phyloP scores from a whole-genome alignment of 371 early-diverging fungal genomes.

The Lichtheimia ramosa region DNA sequence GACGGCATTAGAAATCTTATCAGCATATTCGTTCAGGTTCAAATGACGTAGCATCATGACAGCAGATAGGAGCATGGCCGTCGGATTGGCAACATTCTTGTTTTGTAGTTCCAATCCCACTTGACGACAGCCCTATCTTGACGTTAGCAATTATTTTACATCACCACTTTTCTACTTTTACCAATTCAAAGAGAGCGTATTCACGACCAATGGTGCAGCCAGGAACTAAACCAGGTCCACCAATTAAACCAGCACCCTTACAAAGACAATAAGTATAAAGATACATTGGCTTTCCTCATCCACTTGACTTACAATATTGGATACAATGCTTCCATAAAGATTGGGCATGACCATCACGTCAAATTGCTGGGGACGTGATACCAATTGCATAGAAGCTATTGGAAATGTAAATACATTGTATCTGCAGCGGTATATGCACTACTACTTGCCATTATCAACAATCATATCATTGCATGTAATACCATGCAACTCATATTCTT shows the following conservation, averaged over 20 bases:
- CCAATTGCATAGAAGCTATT: constrained; percentile 88
- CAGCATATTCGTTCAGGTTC: constrained; percentile 76
- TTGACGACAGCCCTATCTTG: constrained; percentile 82
- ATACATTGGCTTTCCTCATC: not conserved
- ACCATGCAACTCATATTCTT: constrained; percentile 85
- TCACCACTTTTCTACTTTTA: constrained; percentile 19
- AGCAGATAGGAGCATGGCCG: constrained; percentile 90
- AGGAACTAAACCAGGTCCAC: constrained; percentile 93
- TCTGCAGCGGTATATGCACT: too few relatives aligned
- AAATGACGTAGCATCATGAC: constrained; percentile 98
- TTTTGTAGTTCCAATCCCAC: constrained; percentile 92
- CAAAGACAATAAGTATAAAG: not conserved
- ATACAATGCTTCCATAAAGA: constrained; percentile 96
- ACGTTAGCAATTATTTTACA: too few relatives aligned
- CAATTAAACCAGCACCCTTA: constrained; percentile 90
- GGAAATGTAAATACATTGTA: too few relatives aligned
- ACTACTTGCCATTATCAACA: constrained; percentile 89
- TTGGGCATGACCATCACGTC: constrained; percentile 98
- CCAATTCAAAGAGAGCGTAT: constrained; percentile 95
- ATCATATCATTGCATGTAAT: constrained; percentile 96
- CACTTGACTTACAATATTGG: constrained; percentile 77
- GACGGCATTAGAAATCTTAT: constrained; percentile 82
- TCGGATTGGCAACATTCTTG: constrained; percentile 89
- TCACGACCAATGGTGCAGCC: constrained; percentile 96
- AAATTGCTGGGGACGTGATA: constrained; percentile 94